These are phyloP conservation scores for Solioccasus polychromus DNA, from an alignment of 768 basidiomycete genomes.

Conservation along the genomic window DNA sequence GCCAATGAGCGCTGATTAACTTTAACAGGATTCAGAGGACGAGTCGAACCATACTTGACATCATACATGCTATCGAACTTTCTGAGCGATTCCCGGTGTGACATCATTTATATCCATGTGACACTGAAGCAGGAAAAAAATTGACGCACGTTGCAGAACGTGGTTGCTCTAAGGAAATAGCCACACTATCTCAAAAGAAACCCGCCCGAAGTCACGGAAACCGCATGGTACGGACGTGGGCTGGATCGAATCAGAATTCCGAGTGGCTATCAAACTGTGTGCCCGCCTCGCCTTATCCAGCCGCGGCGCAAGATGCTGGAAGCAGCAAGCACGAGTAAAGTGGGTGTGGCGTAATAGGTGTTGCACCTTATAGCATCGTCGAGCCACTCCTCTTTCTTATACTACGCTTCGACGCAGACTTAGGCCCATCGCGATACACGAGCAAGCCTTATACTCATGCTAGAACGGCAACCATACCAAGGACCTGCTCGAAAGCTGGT, in stretches of 20 bases:
- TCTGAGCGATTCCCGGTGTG: too few species aligned
- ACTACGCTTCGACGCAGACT: neutral
- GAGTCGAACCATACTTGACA: too few species aligned
- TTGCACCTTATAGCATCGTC: neutral
- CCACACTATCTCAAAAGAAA: too few species aligned
- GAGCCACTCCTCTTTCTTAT: neutral
- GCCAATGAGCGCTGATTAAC: too few species aligned
- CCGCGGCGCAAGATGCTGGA: conserved; percentile 2
- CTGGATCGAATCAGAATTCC: conserved; percentile 9
- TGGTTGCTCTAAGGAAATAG: too few species aligned
- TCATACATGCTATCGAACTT: too few species aligned
- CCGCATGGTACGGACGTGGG: conserved; percentile 5
- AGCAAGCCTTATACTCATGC: conserved; percentile 15
- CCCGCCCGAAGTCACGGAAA: conserved; percentile 3
- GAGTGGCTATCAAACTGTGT: conserved; percentile 3
- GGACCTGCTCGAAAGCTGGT: conserved; percentile 44
- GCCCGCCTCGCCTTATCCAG: conserved; percentile 14
- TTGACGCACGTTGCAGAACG: too few species aligned
- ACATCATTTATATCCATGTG: too few species aligned
- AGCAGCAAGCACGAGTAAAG: neutral
- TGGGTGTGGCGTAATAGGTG: neutral
- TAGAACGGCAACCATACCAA: conserved; percentile 35
- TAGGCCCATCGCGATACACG: neutral
- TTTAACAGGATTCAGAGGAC: too few species aligned
- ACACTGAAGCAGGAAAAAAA: too few species aligned